Evolutionary conservation across 257 asterid species (phyloP).

Genomic region (Solanum megistacrolobum): DNA sequence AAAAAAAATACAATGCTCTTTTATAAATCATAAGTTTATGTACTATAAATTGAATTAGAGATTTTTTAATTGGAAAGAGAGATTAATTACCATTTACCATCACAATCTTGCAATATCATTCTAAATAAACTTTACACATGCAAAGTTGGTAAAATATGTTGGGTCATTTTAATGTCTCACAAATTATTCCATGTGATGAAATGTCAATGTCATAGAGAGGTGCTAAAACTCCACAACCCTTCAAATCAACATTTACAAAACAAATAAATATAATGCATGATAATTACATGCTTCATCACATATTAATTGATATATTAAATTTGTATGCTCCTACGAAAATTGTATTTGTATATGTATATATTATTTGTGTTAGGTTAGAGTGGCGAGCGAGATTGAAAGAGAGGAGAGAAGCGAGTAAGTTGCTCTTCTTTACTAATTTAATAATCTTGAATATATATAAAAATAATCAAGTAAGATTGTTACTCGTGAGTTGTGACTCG

Average conservation of each 20-base stretch:
- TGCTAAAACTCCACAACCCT: neutral
- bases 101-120: neutral
- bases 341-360: too few species aligned
- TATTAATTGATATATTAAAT: too few species aligned
- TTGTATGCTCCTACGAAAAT: too few species aligned
- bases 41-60: neutral
- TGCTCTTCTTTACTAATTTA: too few species aligned
- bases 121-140: neutral
- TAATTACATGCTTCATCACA: neutral
- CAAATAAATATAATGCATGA: neutral
- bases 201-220: neutral
- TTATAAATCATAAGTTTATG: neutral
- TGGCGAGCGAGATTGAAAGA: too few species aligned
- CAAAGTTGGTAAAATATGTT: neutral
- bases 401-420: too few species aligned
- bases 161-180: neutral
- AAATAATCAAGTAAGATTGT: too few species aligned
- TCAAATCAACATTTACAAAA: neutral
- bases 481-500: too few species aligned
- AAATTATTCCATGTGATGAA: neutral
- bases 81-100: neutral
- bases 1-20: neutral
- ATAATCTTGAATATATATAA: too few species aligned
- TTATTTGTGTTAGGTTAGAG: too few species aligned
- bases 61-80: neutral